Base-by-base conservation (phyloP, 169 alveolate species). In the Eimeria falciformis region DNA sequence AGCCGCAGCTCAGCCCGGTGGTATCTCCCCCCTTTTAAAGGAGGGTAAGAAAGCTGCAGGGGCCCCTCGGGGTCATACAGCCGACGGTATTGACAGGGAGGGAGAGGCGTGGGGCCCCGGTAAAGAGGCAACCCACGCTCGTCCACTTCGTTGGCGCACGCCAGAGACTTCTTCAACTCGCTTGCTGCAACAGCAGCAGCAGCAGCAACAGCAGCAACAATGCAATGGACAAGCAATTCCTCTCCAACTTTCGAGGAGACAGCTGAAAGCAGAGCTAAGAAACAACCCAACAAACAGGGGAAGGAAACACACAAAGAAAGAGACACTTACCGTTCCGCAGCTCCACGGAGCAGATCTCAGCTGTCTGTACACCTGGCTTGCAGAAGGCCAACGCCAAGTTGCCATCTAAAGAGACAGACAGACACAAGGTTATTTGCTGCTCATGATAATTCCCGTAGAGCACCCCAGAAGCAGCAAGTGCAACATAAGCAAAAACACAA, bases 1-100 rank as follows among this genome's bases (percentile, higher is more conserved):
- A 93, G 94, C 27, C 95, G 94, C 29, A 96, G 87, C 66, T 96
- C 98, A 68, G 96, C 98, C 55, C 96, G 73, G 29, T 94, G 93
- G 23, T 95, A 93, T 66, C 92, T 81, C 40, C 95, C 90, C 0
- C 97, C 97, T 37, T 94, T 93, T 25, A 79, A 62, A 17, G 97
- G 96, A 29, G 97, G 96, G 17, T 82, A 66, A 23, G 93, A 93
- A n/a, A 96, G 95, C 94, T 85, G 92, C 37, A 96, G 94, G 2
- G 98, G 98, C 29, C 98, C 98, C 37, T 92, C 83, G 27, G 95
- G 93, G 88, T 96, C 98, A 82, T 96, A 96, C 45, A 96, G 40
- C n/a, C 96, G 92, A n/a, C 92, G 84, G 46, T 93, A 91, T 37
- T 83, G 84, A 27, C 90, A 83, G 33, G 95, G 90, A 25, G 91